Evolutionary conservation across 129 eudicot species (phyloP), one percentile per base, ranked within the genome.

Genomic region (Artemisia annua): DNA sequence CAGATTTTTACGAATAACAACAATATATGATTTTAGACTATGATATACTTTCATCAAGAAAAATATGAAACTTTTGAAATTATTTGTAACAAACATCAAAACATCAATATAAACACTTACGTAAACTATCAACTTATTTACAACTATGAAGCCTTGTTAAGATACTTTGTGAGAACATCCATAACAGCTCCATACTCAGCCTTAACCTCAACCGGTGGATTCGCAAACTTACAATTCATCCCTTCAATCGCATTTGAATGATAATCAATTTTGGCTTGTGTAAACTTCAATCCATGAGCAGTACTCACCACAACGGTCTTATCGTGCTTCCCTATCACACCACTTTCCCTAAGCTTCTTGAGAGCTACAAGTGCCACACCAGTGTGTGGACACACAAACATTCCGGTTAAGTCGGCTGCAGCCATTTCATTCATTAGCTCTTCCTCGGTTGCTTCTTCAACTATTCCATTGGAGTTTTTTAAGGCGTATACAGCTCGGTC

Each of bases 241-340:
- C 56, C 17, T 51, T 51, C 56, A 51, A 51, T 51, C 6, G 56
- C 56, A 3, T 51, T 51, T 17, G 5, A 51, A 13, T 51, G 56
- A 3, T 51, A 51, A 51, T 51, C 56, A 0, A 51, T 51, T n/a
- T 51, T 51, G 17, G 56, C 56, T 13, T 51, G 56, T 11, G 56
- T 51, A n/a, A 51, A 51, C 17, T 13, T 51, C 3, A 51, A 51
- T 51, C 56, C 56, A 10, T 51, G 56, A 1, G 56, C 56, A 51
- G n/a, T 51, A 51, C 56, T 51, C 56, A 51, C 56, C 56, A 51
- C 56, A 13, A 51, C 56, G n/a, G 56, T 51, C 56, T n/a, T 13
- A 51, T 51, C 56, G 17, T 13, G 2, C 7, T 51, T 51, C 56
- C 56, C 56, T 11, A 51, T 51, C 56, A 51, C 56, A 13, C 56